phyloP scores from a whole-genome alignment of 805 yeast species.

The Wickerhamiella allomyrinae region DNA sequence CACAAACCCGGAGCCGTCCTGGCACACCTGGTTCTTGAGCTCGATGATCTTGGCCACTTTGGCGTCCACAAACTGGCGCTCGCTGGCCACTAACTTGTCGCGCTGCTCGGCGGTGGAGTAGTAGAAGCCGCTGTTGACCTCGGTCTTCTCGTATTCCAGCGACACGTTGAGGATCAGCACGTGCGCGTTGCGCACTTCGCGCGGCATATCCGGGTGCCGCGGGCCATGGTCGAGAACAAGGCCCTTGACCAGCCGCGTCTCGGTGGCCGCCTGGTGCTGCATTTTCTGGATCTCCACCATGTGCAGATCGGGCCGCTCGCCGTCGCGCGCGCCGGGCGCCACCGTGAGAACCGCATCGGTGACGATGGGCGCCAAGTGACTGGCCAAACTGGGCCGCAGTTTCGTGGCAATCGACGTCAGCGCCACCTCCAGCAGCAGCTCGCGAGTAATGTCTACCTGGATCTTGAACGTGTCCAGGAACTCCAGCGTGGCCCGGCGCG shows the following conservation, averaged over 20 bases:
- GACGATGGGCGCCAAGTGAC: constrained; percentile 80
- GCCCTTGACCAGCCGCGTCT: constrained; percentile 73
- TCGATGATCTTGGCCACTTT: constrained; percentile 84
- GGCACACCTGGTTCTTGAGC: constrained; percentile 84
- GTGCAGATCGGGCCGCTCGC: constrained; percentile 62
- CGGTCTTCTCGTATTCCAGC: constrained; percentile 92
- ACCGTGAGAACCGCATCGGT: constrained; percentile 90
- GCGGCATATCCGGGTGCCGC: constrained; percentile 98
- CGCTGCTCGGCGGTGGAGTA: constrained; percentile 93
- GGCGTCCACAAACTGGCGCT: constrained; percentile 87
- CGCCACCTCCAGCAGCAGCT: constrained; percentile 81
- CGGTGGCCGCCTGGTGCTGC: constrained; percentile 82
- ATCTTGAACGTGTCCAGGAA: constrained; percentile 55
- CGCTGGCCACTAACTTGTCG: constrained; percentile 84
- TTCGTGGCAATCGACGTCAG: constrained; percentile 80
- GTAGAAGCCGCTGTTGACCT: constrained; percentile 90
- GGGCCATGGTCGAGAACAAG: constrained; percentile 96
- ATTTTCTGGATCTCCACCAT: constrained; percentile 98
- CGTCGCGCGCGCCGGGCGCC: constrained; percentile 25
- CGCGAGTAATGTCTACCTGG: constrained; percentile 54
- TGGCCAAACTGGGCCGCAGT: constrained; percentile 61
- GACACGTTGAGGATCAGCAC: constrained; percentile 85
- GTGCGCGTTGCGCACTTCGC: constrained; percentile 64
- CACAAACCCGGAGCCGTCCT: constrained; percentile 66
- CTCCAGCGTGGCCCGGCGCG: constrained; percentile 59